phyloP scores from a whole-genome alignment of 306 rosid genomes.

The Inga laurina region DNA sequence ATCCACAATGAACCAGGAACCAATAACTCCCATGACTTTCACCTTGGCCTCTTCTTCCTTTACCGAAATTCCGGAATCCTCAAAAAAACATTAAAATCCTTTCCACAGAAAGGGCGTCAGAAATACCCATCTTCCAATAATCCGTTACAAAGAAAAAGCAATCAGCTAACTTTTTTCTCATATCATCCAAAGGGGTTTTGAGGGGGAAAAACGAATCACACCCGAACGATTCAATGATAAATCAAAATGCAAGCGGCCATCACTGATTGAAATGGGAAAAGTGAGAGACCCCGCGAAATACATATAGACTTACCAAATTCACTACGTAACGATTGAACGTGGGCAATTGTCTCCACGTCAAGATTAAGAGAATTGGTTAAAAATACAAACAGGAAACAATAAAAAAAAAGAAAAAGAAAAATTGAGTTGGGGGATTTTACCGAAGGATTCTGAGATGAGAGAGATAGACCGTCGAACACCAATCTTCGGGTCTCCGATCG shows the following conservation, averaged over 20 bases:
- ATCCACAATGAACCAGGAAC: slow-evolving; percentile 75
- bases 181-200: not conserved
- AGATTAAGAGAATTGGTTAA: not conserved
- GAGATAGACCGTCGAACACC: not conserved
- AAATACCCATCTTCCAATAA: slow-evolving; percentile 49
- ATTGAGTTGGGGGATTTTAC: slow-evolving; percentile 40
- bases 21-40: slow-evolving; percentile 62
- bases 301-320: slow-evolving; percentile 2
- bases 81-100: slow-evolving; percentile 53
- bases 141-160: slow-evolving; percentile 36
- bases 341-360: not conserved
- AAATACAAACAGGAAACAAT: not conserved
- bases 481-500: slow-evolving; percentile 18
- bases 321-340: not conserved
- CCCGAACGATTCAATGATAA: slow-evolving; percentile 2
- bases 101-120: slow-evolving; percentile 36
- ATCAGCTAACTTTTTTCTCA: slow-evolving; percentile 36
- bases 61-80: slow-evolving; percentile 50
- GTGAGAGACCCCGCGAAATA: not conserved
- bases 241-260: slow-evolving; percentile 3
- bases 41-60: slow-evolving; percentile 58
- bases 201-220: not conserved
- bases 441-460: slow-evolving; percentile 26
- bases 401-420: not conserved
- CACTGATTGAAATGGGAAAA: not conserved